These are phyloP conservation scores for Bullera alba DNA, from an alignment of 768 basidiomycete species.

Conservation along the genomic window DNA sequence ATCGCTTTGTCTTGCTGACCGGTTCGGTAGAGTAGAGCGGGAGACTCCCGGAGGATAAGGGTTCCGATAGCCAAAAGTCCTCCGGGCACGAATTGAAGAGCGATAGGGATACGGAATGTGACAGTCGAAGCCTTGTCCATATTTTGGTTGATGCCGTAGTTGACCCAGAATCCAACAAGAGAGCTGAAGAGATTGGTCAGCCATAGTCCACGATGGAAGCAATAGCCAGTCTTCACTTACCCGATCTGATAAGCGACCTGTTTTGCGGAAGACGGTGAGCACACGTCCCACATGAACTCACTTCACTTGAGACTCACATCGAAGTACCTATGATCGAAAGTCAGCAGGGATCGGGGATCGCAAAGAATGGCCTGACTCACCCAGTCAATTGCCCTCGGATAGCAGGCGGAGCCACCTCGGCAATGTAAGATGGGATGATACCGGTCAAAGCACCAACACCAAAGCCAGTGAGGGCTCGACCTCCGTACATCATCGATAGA, in stretches of 20 bases:
- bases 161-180: constrained; percentile 6
- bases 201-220: neutral
- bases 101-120: constrained; percentile 44
- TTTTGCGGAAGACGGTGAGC: too few species aligned
- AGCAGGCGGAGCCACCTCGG: constrained; percentile 41
- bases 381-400: constrained; percentile 48
- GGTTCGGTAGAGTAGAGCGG: constrained; percentile 21
- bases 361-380: too few species aligned
- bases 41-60: constrained; percentile 45
- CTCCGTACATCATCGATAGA: constrained; percentile 43
- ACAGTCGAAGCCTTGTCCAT: constrained; percentile 5
- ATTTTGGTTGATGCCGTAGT: constrained; percentile 17
- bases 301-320: too few species aligned
- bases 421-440: constrained; percentile 44
- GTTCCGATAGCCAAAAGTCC: constrained; percentile 51
- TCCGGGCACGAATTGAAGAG: constrained; percentile 56
- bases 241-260: too few species aligned
- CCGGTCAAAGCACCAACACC: constrained; percentile 46
- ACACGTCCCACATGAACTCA: too few species aligned
- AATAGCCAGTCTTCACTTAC: too few species aligned
- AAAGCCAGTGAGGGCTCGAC: constrained; percentile 40
- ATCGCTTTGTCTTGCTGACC: constrained; percentile 35
- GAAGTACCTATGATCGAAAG: too few species aligned
- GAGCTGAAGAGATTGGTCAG: neutral
- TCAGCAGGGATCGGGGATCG: too few species aligned